Percentiles rank a stretch among this genome's conserved stretches.
Evolutionary conservation across 805 yeast species (phyloP).

Genomic region (Myxozyma kluyveri): DNA sequence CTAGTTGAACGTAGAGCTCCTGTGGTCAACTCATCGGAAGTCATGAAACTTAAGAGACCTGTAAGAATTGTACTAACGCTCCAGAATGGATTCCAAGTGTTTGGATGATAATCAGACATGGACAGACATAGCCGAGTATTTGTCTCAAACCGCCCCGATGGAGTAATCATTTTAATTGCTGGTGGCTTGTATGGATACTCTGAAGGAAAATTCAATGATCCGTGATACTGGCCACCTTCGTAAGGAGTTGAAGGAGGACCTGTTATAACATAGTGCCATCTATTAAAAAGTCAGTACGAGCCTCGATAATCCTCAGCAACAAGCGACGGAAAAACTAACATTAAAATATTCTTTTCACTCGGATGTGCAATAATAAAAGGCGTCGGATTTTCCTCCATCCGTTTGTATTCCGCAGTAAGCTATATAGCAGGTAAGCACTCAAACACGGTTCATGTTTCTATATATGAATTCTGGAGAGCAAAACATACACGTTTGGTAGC

Average conservation of each 20-base stretch:
- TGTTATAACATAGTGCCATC: slow-evolving; percentile 80
- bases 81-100: slow-evolving; percentile 97
- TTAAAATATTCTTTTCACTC: slow-evolving; percentile 78
- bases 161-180: slow-evolving; percentile 82
- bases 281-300: not conserved
- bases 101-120: slow-evolving; percentile 95
- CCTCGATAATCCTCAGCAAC: not conserved
- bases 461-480: no score
- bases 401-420: slow-evolving; percentile 77
- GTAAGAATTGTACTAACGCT: slow-evolving; percentile 82
- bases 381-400: slow-evolving; percentile 74
- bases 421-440: slow-evolving; percentile 35
- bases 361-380: slow-evolving; percentile 85
- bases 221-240: slow-evolving; percentile 80
- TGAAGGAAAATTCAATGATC: slow-evolving; percentile 75
- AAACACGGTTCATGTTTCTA: not conserved
- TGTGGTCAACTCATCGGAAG: slow-evolving; percentile 77
- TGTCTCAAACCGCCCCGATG: slow-evolving; percentile 81
- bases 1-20: slow-evolving; percentile 73
- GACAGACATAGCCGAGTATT: slow-evolving; percentile 80
- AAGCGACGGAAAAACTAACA: slow-evolving; percentile 35
- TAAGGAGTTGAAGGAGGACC: slow-evolving; percentile 86
- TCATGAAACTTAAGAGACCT: slow-evolving; percentile 89
- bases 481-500: slow-evolving; percentile 37
- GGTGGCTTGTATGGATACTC: slow-evolving; percentile 95